These are phyloP conservation scores for Phytophthora sp. DNA, from an alignment of 352 stramenopile species.

Conservation along the genomic window DNA sequence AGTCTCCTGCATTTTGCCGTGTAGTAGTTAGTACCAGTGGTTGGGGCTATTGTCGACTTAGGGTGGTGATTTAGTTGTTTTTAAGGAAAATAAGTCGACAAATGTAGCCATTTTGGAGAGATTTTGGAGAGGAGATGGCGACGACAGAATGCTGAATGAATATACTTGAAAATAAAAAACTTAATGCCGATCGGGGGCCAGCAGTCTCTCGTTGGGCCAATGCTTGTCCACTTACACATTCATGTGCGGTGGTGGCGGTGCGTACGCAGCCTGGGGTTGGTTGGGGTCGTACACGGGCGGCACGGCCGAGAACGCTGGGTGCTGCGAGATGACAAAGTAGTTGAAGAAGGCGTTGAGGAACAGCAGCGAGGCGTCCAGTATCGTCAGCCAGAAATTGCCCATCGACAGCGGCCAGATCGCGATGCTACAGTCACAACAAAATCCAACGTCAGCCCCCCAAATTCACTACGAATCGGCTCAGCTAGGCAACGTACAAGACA, in stretches of 20 bases:
- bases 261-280: conserved; percentile 33
- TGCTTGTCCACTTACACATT: conserved; percentile 33
- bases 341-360: conserved; percentile 93
- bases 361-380: conserved; percentile 85
- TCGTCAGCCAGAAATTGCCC: conserved; percentile 91
- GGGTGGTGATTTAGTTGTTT: neutral
- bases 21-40: conserved; percentile 15
- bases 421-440: conserved; percentile 71
- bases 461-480: neutral
- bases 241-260: conserved; percentile 17
- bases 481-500: conserved; percentile 71
- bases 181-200: neutral
- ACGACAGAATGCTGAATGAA: neutral
- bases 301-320: conserved; percentile 64
- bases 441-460: neutral
- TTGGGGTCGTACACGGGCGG: conserved; percentile 35
- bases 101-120: conserved; percentile 6
- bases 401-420: conserved; percentile 91
- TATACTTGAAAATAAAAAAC: conserved; percentile 31
- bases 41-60: conserved; percentile 16
- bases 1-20: neutral
- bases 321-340: conserved; percentile 90
- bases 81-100: neutral
- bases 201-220: too few relatives aligned
- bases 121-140: conserved; percentile 6